Evolutionary conservation across 768 basidiomycete species (phyloP), one percentile per base, ranked within the genome.

Genomic region (Tricholomella constricta): DNA sequence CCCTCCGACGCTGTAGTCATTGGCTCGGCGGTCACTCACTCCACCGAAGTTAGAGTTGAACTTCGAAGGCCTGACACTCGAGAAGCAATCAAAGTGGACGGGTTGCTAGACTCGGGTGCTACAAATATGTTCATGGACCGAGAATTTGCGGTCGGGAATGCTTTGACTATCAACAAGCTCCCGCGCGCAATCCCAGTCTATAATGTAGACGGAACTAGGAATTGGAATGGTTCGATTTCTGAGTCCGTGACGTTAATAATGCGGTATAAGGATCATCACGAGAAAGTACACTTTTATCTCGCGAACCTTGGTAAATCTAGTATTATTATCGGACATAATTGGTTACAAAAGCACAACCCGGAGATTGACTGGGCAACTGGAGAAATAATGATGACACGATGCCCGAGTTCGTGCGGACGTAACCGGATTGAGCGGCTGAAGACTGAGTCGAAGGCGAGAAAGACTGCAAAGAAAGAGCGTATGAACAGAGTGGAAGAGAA

Each of bases 151-250:
- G 26, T 27, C 12, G 26, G 43, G n/a, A 44, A 44, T 44, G 27
- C 26, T 15, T 29, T 29, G 12, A 4, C 26, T 12, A 44, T 44
- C 6, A 7, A 44, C 4, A 44, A 44, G 15, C 52, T 63, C 11
- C 17, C 55, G 0, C 25, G 45, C 8, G 53, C 59, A 0, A 61
- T 63, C 15, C 54, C 59, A 0, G 58, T 62, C 6, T 60, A 59
- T 25, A 66, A 69, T 42, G 49, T 51, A 1, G 49, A 51, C 35
- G 41, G 49, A 9, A 43, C 32, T 9, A 11, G 31, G 3, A 51
- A 51, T 26, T 10, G 22, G 29, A 51, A 51, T 26, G 32, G 41
- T 11, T 51, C 41, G 0, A 51, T 51, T 3, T 20, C 6, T 1
- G 41, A 44, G 17, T 51, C 5, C 6, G 32, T 44, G 2, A 11